Evolutionary conservation across 495 filamentous ascomycete species (phyloP).

Genomic region (Podospora tetraspora): DNA sequence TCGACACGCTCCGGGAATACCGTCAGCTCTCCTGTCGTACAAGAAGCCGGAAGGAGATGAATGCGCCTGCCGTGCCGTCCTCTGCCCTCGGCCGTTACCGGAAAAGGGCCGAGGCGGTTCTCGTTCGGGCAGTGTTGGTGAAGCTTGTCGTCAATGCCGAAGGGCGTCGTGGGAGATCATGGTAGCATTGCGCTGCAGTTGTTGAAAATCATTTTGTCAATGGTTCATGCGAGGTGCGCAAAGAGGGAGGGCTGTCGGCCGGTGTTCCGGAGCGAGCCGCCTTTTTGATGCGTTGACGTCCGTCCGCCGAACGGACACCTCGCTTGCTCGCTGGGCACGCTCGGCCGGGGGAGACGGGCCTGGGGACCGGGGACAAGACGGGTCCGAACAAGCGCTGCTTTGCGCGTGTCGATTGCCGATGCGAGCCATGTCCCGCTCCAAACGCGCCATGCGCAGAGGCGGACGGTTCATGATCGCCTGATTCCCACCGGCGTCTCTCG

Average conservation of each 20-base stretch:
- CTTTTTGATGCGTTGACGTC: neutral
- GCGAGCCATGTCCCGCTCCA: conserved; percentile 7
- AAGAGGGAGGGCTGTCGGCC: conserved; percentile 6
- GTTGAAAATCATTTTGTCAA: neutral
- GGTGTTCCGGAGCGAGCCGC: conserved; percentile 6
- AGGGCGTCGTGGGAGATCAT: neutral
- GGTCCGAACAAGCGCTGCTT: conserved; percentile 3
- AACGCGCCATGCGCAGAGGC: neutral
- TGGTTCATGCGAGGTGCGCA: conserved; percentile 8
- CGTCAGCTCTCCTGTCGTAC: neutral
- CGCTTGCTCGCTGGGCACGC: conserved; percentile 10
- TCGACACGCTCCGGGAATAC: neutral
- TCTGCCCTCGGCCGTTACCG: neutral
- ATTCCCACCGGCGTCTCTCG: conserved; percentile 1
- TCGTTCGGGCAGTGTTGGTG: neutral
- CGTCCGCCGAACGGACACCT: neutral
- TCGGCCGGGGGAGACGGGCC: conserved; percentile 15
- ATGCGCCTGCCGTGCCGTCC: conserved; percentile 4
- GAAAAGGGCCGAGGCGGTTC: conserved; percentile 9
- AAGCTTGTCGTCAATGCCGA: conserved; percentile 10
- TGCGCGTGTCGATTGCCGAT: neutral
- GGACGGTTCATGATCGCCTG: conserved; percentile 14
- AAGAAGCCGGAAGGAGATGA: conserved; percentile 2
- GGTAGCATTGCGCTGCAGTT: neutral
- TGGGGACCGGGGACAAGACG: conserved; percentile 16